Evolutionary conservation across 176 grass and related monocot genomes (phyloP), one percentile per base, ranked within the genome.

Genomic region (Themeda triandra): DNA sequence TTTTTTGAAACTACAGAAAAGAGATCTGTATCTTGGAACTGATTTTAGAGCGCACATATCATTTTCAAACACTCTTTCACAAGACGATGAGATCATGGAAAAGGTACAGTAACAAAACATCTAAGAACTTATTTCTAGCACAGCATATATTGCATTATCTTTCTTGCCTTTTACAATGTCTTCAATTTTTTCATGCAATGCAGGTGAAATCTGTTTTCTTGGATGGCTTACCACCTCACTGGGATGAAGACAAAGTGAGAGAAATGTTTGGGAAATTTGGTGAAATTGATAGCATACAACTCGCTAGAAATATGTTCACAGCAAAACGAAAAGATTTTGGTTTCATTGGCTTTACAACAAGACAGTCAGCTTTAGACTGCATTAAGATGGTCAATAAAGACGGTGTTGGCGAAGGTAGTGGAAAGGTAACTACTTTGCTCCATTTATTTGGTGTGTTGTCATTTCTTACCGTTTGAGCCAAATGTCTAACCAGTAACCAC

Each of bases 141-240:
- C 62, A 14, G 11, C 35, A 54, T 12, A 40, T 72, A 76, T 86
- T 29, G 28, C 2, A 31, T 72, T 82, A 53, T 86, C 35, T 56
- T 66, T 60, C 63, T 39, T 62, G 1, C 21, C 73, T 30, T 89
- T 79, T 78, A 60, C 71, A 73, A 18, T 13, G 65, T 35, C 49
- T 53, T 42, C 62, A 13, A 13, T 75, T 76, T 56, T 77, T 56
- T 83, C 31, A 30, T 75, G 15, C 33, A 77, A 54, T 83, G 41
- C 80, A 92, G 90, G 90, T 92, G 69, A 92, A 92, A 82, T 83
- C 90, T 86, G 83, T 92, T 80, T 92, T 92, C 80, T 74, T 92
- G 83, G 90, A 92, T 83, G 90, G 90, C 13, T 86, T 92, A 69
- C 90, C 90, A 63, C 66, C 90, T 76, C 84, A 88, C 44, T 92